These are phyloP conservation scores for Dovyalis caffra DNA, from an alignment of 345 rosid species.

Conservation along the genomic window DNA sequence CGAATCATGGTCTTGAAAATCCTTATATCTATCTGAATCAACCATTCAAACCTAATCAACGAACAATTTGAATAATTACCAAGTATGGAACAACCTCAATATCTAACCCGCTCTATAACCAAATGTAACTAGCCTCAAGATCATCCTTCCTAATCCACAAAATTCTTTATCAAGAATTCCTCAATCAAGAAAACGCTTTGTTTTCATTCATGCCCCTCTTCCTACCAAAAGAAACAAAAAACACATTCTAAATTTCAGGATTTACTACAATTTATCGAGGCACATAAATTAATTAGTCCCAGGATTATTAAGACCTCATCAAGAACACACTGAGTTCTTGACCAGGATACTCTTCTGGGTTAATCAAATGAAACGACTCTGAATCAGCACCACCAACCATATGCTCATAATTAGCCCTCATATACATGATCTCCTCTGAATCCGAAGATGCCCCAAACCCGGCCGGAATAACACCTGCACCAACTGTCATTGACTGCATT, in stretches of 20 bases:
- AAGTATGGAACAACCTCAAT: not conserved
- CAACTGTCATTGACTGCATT: constrained; percentile 72
- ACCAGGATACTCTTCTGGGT: constrained; percentile 63
- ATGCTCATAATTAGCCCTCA: constrained; percentile 86
- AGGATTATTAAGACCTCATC: constrained; percentile 43
- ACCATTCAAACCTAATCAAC: not conserved
- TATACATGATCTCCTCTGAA: constrained; percentile 68
- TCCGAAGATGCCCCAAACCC: constrained; percentile 38
- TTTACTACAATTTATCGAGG: not conserved
- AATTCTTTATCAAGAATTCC: constrained; percentile 23
- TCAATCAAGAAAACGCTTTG: constrained; percentile 19
- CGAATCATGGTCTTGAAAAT: not conserved
- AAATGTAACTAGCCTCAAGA: not conserved
- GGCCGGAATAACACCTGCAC: constrained; percentile 72
- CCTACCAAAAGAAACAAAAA: not conserved
- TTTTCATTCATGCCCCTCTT: constrained; percentile 8
- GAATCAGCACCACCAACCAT: constrained; percentile 65
- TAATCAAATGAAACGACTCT: constrained; percentile 82
- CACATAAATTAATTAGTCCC: not conserved
- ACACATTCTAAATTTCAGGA: too few relatives aligned
- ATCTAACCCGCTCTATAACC: not conserved
- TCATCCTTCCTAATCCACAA: not conserved
- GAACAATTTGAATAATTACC: too few relatives aligned
- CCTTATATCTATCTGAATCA: not conserved
- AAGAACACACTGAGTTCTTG: constrained; percentile 89